Conservation (phyloP, 2,329 filamentous ascomycete genomes). For the Incumbomyces lentus region DNA sequence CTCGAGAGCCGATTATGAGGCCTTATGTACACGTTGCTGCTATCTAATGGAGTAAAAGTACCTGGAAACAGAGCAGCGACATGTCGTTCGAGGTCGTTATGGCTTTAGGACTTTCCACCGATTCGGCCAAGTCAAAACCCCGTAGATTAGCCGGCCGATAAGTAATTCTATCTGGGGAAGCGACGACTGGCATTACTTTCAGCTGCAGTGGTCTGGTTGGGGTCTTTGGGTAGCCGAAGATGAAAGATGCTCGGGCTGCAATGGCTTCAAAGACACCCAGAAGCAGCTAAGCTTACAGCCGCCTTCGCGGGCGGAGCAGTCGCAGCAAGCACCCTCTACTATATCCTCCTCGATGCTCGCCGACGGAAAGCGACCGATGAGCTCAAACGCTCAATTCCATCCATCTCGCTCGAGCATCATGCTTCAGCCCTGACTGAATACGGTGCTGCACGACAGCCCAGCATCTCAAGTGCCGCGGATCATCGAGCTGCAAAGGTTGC, state of each 20-base stretch:
- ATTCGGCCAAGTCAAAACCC: too few relatives aligned
- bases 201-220: too few relatives aligned
- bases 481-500: slow-evolving; percentile 49
- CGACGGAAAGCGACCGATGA: slow-evolving; percentile 46
- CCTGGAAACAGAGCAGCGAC: too few relatives aligned
- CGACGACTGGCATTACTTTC: background rate
- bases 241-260: slow-evolving; percentile 11
- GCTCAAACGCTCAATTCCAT: slow-evolving; percentile 49
- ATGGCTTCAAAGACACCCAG: slow-evolving; percentile 15
- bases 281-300: slow-evolving; percentile 13
- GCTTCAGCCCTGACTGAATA: slow-evolving; percentile 40
- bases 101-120: too few relatives aligned
- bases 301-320: slow-evolving; percentile 38
- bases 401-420: slow-evolving; percentile 13
- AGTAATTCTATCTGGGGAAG: background rate
- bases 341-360: slow-evolving; percentile 47
- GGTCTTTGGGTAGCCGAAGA: background rate
- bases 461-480: slow-evolving; percentile 39
- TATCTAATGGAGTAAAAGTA: too few relatives aligned
- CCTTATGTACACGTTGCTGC: too few relatives aligned
- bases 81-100: too few relatives aligned
- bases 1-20: too few relatives aligned
- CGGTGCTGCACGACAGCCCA: slow-evolving; percentile 27
- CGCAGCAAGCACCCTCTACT: slow-evolving; percentile 35
- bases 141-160: slow-evolving; percentile 1